Conservation (phyloP, 306 rosid species). For the Lotus japonicus region DNA sequence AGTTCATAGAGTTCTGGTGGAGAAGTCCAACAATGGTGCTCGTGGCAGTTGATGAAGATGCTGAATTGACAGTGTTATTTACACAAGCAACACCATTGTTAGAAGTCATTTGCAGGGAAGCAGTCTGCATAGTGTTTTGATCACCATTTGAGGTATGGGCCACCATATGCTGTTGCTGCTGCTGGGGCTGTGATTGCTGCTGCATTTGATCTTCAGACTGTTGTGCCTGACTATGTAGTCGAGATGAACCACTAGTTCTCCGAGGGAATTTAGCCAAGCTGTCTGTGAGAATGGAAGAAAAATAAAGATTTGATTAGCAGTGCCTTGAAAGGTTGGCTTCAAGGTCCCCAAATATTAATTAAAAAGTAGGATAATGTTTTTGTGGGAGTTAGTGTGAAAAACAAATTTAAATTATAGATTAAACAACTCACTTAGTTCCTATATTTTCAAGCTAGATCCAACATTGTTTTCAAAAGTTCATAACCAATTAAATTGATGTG, state of each 20-base stretch:
- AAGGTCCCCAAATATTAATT: not conserved
- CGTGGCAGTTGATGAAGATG: constrained; percentile 69
- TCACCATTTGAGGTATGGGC: constrained; percentile 54
- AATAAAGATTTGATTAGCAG: not conserved
- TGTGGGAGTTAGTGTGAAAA: not conserved
- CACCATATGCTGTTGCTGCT: constrained; percentile 39
- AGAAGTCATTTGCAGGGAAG: constrained; percentile 40
- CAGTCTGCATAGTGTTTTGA: constrained; percentile 31
- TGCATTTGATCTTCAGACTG: constrained; percentile 60
- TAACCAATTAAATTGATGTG: not conserved
- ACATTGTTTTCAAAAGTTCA: not conserved
- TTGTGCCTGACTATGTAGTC: constrained; percentile 56
- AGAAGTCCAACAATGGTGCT: constrained; percentile 96
- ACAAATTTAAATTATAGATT: not conserved
- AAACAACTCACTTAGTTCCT: not conserved
- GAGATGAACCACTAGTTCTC: constrained; percentile 61
- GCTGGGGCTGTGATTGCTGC: constrained; percentile 31
- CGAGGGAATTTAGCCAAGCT: constrained; percentile 92
- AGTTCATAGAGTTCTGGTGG: constrained; percentile 90
- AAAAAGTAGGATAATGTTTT: not conserved
- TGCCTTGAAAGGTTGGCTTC: not conserved
- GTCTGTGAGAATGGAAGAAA: constrained; percentile 40
- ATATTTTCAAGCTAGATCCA: not conserved
- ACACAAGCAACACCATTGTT: constrained; percentile 69
- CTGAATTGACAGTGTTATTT: constrained; percentile 57